A percentile compares a stretch with the other conserved stretches of the same genome.
phyloP scores from a whole-genome alignment of 805 yeast genomes.

The Saccharomycopsis javanensis region DNA sequence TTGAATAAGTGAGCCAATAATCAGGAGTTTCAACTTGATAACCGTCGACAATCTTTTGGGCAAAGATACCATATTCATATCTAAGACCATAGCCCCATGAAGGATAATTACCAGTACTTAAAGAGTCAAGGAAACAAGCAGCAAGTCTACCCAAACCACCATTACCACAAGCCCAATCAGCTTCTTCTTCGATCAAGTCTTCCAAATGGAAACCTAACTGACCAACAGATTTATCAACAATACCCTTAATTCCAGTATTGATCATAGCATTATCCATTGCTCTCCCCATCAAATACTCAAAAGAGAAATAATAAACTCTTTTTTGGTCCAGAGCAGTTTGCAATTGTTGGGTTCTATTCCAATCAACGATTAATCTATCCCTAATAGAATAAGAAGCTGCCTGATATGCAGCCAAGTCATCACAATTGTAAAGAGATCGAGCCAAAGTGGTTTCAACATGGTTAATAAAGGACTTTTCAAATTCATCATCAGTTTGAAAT shows the following conservation, averaged over 20 bases:
- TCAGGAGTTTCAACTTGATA: conserved; percentile 93
- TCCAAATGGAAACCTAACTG: conserved; percentile 84
- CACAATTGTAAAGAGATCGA: conserved; percentile 87
- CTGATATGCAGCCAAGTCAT: conserved; percentile 84
- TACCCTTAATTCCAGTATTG: conserved; percentile 59
- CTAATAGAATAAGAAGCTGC: conserved; percentile 74
- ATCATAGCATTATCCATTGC: conserved; percentile 91
- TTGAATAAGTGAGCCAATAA: conserved; percentile 80
- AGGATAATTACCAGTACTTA: conserved; percentile 76
- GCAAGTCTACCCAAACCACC: conserved; percentile 94
- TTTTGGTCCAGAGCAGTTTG: conserved; percentile 78
- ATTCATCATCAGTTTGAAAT: conserved; percentile 38
- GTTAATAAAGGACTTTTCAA: conserved; percentile 60
- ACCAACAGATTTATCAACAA: conserved; percentile 44
- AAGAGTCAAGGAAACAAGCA: conserved; percentile 86
- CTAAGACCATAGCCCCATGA: conserved; percentile 97
- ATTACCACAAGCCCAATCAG: conserved; percentile 91
- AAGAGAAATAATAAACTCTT: conserved; percentile 75
- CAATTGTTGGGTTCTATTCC: conserved; percentile 90
- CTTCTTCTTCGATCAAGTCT: conserved; percentile 76
- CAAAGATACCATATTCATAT: conserved; percentile 88
- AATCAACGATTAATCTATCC: conserved; percentile 70
- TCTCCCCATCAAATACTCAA: conserved; percentile 90
- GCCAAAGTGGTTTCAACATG: conserved; percentile 90
- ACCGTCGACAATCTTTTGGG: conserved; percentile 83